Base-by-base conservation (phyloP, 345 rosid species). In the Gossypium thurberi region DNA sequence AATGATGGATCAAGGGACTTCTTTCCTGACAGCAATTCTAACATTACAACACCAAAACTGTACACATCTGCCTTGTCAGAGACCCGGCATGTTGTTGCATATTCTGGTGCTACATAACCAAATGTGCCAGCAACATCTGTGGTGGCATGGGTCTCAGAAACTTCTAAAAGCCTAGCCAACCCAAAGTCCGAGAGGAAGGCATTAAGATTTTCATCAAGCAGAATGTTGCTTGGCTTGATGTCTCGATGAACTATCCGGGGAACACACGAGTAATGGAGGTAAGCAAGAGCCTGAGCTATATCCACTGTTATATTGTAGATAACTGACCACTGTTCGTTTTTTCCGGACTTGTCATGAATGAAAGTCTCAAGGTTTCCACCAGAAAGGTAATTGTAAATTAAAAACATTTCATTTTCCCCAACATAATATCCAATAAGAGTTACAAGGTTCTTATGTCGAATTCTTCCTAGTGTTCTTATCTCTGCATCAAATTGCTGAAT, bases 101-200 rank as follows among this genome's bases (percentile, higher is more conserved):
- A 89, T 69, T 89, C 93, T 17, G 93, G 93, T 48, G 93, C 93
- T 40, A 89, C 93, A 71, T 89, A 89, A 18, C 93, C 93, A 64
- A 89, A 89, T 26, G 93, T 89, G 55, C 93, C 93, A 26, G 87
- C 90, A 43, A 89, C 93, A 76, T 85, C 93, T 17, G 90, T 89
- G 1, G 93, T 89, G 25, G 88, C 90, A 55, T 89, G 93, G 2
- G 93, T 89, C 82, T 85, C 85, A 25, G 90, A 89, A 75, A 87
- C 93, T 79, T 82, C 93, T 56, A 89, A 65, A 46, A 89, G 87
- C 84, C 85, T 85, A 47, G 90, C 93, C 72, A 89, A 76, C 60
- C 90, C 93, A 69, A 89, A 89, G 77, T 89, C 93, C 25, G 93
- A 89, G 43, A 89, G 81, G 81, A 87, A 89, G 43, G 93, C 93